Conservation (phyloP, 257 asterid species). For the Knoxia roxburghii region DNA sequence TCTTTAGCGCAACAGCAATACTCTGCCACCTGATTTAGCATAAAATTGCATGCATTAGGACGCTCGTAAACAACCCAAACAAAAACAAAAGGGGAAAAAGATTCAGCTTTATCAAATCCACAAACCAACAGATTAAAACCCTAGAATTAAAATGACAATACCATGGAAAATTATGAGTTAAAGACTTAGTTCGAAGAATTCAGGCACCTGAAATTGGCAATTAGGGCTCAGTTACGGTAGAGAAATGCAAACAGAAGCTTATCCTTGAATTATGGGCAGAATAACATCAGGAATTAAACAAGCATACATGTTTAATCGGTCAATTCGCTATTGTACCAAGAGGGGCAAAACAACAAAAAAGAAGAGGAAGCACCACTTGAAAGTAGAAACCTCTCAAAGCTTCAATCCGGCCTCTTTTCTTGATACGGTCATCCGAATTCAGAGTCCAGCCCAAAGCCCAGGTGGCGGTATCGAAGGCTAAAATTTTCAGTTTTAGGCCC, state of each 20-base stretch:
- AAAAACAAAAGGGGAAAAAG: no score
- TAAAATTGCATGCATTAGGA: not conserved
- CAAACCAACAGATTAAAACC: not conserved
- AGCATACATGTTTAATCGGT: not conserved
- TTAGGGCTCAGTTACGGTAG: not conserved
- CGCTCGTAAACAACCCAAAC: not conserved
- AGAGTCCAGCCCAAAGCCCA: slow-evolving; percentile 3
- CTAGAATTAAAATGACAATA: not conserved
- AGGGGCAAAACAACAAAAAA: not conserved
- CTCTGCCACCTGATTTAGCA: not conserved
- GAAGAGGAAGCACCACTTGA: not conserved
- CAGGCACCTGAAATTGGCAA: not conserved
- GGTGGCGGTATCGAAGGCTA: not conserved
- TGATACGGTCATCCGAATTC: slow-evolving; percentile 1
- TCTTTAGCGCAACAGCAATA: not conserved
- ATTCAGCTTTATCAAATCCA: no score
- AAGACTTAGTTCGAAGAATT: not conserved
- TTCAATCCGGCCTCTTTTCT: not conserved
- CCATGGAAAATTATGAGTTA: not conserved
- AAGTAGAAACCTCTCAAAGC: not conserved
- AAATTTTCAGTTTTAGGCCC: slow-evolving; percentile 1
- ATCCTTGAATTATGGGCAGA: not conserved
- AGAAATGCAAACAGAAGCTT: not conserved
- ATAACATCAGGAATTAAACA: not conserved
- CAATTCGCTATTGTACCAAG: not conserved